A percentile compares a stretch with the other conserved stretches of the same genome.
These are phyloP conservation scores for Exutisphaerella laricina DNA, from an alignment of 2,329 filamentous ascomycete genomes.

Conservation along the genomic window DNA sequence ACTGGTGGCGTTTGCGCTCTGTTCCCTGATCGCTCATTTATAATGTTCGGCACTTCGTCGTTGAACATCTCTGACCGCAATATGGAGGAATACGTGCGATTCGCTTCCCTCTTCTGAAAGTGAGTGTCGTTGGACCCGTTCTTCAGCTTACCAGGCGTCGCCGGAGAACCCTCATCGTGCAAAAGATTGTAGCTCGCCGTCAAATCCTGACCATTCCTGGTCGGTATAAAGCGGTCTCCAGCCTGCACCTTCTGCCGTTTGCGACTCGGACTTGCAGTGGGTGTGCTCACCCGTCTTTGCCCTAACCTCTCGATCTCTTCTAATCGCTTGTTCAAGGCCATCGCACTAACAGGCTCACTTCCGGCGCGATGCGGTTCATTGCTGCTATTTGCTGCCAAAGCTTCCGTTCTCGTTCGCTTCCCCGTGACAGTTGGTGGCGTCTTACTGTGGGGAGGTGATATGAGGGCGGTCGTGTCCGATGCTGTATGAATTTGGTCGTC, in stretches of 20 bases:
- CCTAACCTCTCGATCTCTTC: constrained; percentile 57
- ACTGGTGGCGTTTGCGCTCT: constrained; percentile 69
- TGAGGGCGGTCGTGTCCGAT: constrained; percentile 41
- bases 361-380: constrained; percentile 29
- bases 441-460: constrained; percentile 55
- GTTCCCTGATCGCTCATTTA: constrained; percentile 53
- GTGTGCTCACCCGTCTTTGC: constrained; percentile 53
- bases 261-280: constrained; percentile 60
- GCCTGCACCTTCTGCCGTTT: constrained; percentile 61
- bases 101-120: constrained; percentile 93
- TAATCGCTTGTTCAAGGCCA: constrained; percentile 55
- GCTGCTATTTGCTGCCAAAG: constrained; percentile 18
- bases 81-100: constrained; percentile 82
- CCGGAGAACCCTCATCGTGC: constrained; percentile 87
- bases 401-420: constrained; percentile 37
- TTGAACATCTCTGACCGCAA: constrained; percentile 91
- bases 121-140: constrained; percentile 89
- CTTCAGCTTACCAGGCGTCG: constrained; percentile 79
- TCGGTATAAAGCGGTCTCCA: constrained; percentile 80
- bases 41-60: constrained; percentile 74
- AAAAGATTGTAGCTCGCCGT: constrained; percentile 88
- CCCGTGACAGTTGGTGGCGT: constrained; percentile 54
- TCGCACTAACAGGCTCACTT: constrained; percentile 54
- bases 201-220: constrained; percentile 84
- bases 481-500: constrained; percentile 14